Percentiles rank a stretch among this genome's conserved stretches.
Evolutionary conservation across 1,139 yeast genomes (phyloP).

Genomic region (Yamadazyma dendronema): DNA sequence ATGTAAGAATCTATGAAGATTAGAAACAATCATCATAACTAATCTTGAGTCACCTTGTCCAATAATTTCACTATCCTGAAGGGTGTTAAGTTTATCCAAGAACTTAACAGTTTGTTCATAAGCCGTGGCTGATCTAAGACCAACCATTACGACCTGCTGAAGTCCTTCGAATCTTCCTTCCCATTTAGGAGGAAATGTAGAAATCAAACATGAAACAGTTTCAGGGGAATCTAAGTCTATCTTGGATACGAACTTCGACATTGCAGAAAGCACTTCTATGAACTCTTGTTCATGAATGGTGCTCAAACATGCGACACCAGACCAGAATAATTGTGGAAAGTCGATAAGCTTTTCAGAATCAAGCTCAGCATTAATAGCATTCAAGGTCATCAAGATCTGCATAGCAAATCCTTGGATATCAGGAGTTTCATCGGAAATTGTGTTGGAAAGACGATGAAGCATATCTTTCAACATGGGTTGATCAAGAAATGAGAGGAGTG

Average conservation of each 20-base stretch:
- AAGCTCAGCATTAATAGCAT: conserved; percentile 85
- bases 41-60: conserved; percentile 72
- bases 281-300: conserved; percentile 93
- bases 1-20: conserved; percentile 80
- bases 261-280: conserved; percentile 77
- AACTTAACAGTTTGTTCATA: conserved; percentile 77
- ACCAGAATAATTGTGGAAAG: conserved; percentile 95
- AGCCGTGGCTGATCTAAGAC: conserved; percentile 76
- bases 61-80: conserved; percentile 73
- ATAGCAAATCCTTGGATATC: conserved; percentile 97
- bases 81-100: conserved; percentile 65
- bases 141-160: conserved; percentile 74
- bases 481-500: conserved; percentile 74
- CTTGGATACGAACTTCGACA: conserved; percentile 80
- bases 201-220: conserved; percentile 75
- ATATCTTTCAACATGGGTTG: conserved; percentile 89
- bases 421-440: conserved; percentile 81
- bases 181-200: conserved; percentile 95
- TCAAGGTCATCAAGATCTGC: conserved; percentile 94
- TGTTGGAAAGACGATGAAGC: conserved; percentile 89
- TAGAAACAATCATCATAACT: conserved; percentile 69
- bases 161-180: conserved; percentile 91
- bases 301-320: conserved; percentile 86
- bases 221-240: conserved; percentile 85
- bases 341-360: conserved; percentile 76